A percentile compares a stretch with the other conserved stretches of the same genome.
phyloP scores from a whole-genome alignment of 129 eudicot species.

The Heracleum sosnowskyi region DNA sequence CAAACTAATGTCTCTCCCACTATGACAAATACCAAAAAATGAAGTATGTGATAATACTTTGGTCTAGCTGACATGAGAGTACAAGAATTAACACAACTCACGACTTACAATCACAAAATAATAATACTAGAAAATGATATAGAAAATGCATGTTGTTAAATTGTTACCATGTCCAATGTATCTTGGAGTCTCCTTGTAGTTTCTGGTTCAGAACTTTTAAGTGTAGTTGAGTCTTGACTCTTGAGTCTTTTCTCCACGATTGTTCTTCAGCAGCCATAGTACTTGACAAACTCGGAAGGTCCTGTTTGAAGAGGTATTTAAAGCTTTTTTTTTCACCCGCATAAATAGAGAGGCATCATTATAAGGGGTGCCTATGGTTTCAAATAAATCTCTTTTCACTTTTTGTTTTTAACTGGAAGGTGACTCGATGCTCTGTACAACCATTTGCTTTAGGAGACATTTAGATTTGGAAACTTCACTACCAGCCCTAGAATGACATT shows the following conservation, averaged over 20 bases:
- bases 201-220: constrained; percentile 69
- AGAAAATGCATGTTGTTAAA: background rate
- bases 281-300: constrained; percentile 18
- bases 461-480: constrained; percentile 22
- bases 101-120: too few relatives aligned
- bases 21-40: too few relatives aligned
- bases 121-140: background rate
- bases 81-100: too few relatives aligned
- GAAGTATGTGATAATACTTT: too few relatives aligned
- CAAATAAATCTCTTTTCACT: constrained; percentile 56
- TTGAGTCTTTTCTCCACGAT: constrained; percentile 38
- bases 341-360: constrained; percentile 42
- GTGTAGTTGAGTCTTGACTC: constrained; percentile 23
- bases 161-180: constrained; percentile 59
- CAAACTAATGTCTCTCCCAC: too few relatives aligned
- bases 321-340: constrained; percentile 30
- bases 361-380: too few relatives aligned
- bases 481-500: too few relatives aligned
- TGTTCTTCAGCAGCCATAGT: constrained; percentile 28
- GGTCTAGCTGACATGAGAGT: too few relatives aligned
- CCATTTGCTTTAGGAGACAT: constrained; percentile 72
- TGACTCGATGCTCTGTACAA: constrained; percentile 50
- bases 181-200: constrained; percentile 78
- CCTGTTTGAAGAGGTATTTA: constrained; percentile 22
- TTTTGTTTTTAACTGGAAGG: constrained; percentile 38